phyloP scores from a whole-genome alignment of 371 early-diverging fungal species.

The Chytridium lagenaria region DNA sequence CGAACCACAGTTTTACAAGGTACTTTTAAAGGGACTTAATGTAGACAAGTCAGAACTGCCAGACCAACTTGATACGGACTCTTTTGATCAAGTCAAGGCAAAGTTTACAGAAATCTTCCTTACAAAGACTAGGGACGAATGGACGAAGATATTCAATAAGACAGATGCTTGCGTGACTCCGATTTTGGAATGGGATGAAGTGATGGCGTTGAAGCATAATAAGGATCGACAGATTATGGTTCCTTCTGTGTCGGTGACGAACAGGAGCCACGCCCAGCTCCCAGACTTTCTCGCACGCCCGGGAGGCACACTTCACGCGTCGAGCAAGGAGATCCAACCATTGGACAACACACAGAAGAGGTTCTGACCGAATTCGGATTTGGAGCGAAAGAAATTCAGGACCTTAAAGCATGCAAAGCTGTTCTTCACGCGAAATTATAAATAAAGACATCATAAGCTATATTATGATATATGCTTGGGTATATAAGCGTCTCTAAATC shows the following conservation, averaged over 20 bases:
- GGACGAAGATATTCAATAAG: slow-evolving; percentile 68
- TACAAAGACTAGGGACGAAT: slow-evolving; percentile 69
- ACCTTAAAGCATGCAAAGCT: background rate
- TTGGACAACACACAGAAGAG: slow-evolving; percentile 63
- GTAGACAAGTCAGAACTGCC: slow-evolving; percentile 53
- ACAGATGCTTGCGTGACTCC: slow-evolving; percentile 80
- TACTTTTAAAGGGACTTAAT: slow-evolving; percentile 61
- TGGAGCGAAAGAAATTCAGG: slow-evolving; percentile 44
- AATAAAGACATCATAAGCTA: too few relatives aligned
- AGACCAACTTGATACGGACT: slow-evolving; percentile 58
- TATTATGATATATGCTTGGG: too few relatives aligned
- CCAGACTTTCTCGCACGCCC: slow-evolving; percentile 67
- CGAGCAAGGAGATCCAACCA: slow-evolving; percentile 37
- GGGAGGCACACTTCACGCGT: background rate
- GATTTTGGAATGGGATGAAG: slow-evolving; percentile 63
- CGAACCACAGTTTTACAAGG: slow-evolving; percentile 72
- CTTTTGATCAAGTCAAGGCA: slow-evolving; percentile 64
- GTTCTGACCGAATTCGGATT: slow-evolving; percentile 65
- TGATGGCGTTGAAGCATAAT: slow-evolving; percentile 25
- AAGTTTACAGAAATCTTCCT: slow-evolving; percentile 60
- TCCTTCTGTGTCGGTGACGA: slow-evolving; percentile 2
- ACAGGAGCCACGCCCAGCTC: slow-evolving; percentile 62
- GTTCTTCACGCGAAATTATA: too few relatives aligned
- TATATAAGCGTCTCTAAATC: too few relatives aligned
- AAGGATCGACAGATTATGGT: slow-evolving; percentile 18